Conservation (phyloP, 305 asterid species). For the Fraxinus paxiana region DNA sequence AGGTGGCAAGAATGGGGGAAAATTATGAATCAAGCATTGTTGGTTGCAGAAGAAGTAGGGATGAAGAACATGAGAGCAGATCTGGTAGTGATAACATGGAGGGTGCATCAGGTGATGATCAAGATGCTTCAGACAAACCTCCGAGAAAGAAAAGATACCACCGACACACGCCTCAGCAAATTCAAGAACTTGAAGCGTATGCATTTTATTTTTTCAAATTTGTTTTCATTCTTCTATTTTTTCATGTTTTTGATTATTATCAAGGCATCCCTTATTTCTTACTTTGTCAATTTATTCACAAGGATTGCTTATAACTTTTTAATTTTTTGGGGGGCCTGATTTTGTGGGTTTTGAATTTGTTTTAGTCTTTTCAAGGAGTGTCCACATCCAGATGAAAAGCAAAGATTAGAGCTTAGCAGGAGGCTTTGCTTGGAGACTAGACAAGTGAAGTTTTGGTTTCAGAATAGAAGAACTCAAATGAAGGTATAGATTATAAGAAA, state of each 20-base stretch:
- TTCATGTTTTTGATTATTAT: background rate
- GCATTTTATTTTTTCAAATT: background rate
- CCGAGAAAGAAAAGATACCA: conserved; percentile 82
- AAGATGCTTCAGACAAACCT: conserved; percentile 62
- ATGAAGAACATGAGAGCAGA: conserved; percentile 85
- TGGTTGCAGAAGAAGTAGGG: conserved; percentile 66
- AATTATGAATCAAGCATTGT: conserved; percentile 31
- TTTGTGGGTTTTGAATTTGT: background rate
- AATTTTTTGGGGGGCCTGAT: background rate
- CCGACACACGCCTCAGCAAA: conserved; percentile 98
- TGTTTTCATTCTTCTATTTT: background rate
- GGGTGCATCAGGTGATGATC: conserved; percentile 75
- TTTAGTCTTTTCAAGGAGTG: conserved; percentile 77
- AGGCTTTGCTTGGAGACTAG: conserved; percentile 76
- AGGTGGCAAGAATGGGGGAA: conserved; percentile 42
- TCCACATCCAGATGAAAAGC: conserved; percentile 93
- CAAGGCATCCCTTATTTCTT: background rate
- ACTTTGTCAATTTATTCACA: background rate
- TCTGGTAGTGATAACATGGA: conserved; percentile 84
- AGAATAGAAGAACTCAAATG: conserved; percentile 88
- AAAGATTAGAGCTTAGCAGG: conserved; percentile 75
- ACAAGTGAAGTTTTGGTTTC: conserved; percentile 95
- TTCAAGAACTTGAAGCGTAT: conserved; percentile 91
- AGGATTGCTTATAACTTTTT: background rate
- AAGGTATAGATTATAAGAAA: conserved; percentile 43